Percentiles rank a stretch among this genome's conserved stretches.
Evolutionary conservation across 2,329 filamentous ascomycete genomes (phyloP).

Genomic region (Immersiporthe knoxdaviesiana): DNA sequence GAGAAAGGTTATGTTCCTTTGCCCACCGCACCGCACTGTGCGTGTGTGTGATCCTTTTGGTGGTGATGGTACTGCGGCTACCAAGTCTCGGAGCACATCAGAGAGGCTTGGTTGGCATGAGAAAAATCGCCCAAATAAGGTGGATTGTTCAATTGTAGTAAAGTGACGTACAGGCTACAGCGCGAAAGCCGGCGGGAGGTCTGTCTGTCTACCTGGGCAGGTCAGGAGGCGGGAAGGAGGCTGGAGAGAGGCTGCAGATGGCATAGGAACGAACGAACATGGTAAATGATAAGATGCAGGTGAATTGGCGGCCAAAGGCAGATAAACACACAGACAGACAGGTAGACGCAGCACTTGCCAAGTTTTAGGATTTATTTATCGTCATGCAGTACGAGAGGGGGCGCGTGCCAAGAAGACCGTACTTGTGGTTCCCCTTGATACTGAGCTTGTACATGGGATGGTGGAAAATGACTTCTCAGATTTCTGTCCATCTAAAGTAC

Average conservation of each 20-base stretch:
- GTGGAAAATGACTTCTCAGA: not conserved
- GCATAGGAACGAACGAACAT: not conserved
- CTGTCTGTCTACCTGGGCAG: not conserved
- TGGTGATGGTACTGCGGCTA: not conserved
- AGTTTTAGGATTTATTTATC: not conserved
- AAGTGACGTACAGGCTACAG: not conserved
- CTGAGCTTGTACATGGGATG: not conserved
- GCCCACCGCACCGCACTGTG: not conserved
- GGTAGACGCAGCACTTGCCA: not conserved
- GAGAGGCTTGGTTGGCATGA: no score
- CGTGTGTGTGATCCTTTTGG: not conserved
- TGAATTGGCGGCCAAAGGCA: not conserved
- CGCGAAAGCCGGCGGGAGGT: not conserved
- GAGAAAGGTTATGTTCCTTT: not conserved
- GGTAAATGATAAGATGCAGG: not conserved
- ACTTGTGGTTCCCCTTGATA: not conserved
- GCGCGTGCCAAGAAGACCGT: not conserved
- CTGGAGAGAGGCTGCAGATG: not conserved
- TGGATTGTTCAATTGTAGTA: not conserved
- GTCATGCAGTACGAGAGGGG: not conserved
- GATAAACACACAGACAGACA: not conserved
- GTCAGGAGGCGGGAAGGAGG: not conserved
- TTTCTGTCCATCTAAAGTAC: not conserved
- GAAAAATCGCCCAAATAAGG: not conserved
- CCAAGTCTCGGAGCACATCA: no score